Evolutionary conservation across 2,329 filamentous ascomycete genomes (phyloP).

Genomic region (Aspergillus sclerotialis): DNA sequence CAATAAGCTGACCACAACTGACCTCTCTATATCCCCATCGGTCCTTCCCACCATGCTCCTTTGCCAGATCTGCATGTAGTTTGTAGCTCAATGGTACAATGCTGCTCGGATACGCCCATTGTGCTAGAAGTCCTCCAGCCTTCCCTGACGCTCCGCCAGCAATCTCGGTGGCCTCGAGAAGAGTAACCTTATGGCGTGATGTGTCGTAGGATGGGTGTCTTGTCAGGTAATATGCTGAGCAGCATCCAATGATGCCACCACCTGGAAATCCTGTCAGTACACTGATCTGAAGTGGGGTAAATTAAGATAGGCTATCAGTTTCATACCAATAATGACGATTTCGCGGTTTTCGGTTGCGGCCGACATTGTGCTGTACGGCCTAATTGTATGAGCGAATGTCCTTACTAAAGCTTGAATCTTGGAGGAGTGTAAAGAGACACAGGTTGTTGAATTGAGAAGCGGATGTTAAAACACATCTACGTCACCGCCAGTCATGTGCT

Average conservation of each 20-base stretch:
- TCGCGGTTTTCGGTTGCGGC: conserved; percentile 23
- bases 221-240: conserved; percentile 84
- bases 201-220: conserved; percentile 76
- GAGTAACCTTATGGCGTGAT: conserved; percentile 66
- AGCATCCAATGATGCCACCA: conserved; percentile 87
- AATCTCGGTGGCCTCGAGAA: conserved; percentile 78
- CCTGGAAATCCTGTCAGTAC: conserved; percentile 45
- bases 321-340: conserved; percentile 35
- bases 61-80: conserved; percentile 76
- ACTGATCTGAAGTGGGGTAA: conserved; percentile 15
- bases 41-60: conserved; percentile 68
- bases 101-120: conserved; percentile 83
- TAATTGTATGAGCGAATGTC: conserved; percentile 9
- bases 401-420: conserved; percentile 18
- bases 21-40: conserved; percentile 83
- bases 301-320: conserved; percentile 2
- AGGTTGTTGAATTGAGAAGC: conserved; percentile 3
- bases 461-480: conserved; percentile 10
- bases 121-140: conserved; percentile 79
- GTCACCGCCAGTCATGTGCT: conserved; percentile 19
- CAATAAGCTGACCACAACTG: conserved; percentile 62
- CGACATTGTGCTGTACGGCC: conserved; percentile 23
- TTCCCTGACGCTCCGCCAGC: conserved; percentile 93
- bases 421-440: neutral
- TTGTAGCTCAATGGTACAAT: conserved; percentile 81